Evolutionary conservation across 148 eudicot genomes (phyloP).

Genomic region (Selenicereus undatus): DNA sequence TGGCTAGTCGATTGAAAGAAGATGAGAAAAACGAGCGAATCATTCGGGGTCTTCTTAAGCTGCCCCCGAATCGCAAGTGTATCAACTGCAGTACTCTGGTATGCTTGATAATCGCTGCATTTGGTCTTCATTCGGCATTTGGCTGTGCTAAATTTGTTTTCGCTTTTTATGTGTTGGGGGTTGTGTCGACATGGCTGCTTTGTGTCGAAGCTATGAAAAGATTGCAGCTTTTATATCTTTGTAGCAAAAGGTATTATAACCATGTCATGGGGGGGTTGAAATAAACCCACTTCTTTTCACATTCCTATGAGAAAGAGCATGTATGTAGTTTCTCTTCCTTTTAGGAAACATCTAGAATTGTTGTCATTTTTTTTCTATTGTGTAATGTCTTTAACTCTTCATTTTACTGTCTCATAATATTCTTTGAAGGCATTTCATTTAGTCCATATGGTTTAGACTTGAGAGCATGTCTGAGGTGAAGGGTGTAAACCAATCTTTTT

Average conservation of each 20-base stretch:
- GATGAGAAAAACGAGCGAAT: conserved; percentile 69
- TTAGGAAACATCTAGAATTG: too few species aligned
- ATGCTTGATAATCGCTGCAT: conserved; percentile 15
- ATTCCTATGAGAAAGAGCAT: too few species aligned
- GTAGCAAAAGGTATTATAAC: neutral
- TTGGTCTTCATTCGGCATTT: neutral
- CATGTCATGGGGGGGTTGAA: too few species aligned
- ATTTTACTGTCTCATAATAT: too few species aligned
- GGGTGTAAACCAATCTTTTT: too few species aligned
- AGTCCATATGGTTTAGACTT: too few species aligned
- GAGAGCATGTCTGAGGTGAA: too few species aligned
- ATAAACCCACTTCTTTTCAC: too few species aligned
- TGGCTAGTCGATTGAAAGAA: conserved; percentile 73
- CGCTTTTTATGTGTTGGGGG: neutral
- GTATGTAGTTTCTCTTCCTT: too few species aligned
- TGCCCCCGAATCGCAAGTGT: conserved; percentile 67
- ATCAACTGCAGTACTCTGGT: conserved; percentile 72
- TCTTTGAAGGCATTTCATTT: too few species aligned
- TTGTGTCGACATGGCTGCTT: neutral
- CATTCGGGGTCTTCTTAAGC: conserved; percentile 70
- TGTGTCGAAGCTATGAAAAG: neutral
- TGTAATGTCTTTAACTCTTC: too few species aligned
- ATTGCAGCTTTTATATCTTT: neutral
- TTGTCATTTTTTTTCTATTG: too few species aligned
- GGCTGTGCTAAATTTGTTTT: neutral